Evolutionary conservation across 257 asterid genomes (phyloP), one percentile per base, ranked within the genome.

Genomic region (Orobanche coerulescens): DNA sequence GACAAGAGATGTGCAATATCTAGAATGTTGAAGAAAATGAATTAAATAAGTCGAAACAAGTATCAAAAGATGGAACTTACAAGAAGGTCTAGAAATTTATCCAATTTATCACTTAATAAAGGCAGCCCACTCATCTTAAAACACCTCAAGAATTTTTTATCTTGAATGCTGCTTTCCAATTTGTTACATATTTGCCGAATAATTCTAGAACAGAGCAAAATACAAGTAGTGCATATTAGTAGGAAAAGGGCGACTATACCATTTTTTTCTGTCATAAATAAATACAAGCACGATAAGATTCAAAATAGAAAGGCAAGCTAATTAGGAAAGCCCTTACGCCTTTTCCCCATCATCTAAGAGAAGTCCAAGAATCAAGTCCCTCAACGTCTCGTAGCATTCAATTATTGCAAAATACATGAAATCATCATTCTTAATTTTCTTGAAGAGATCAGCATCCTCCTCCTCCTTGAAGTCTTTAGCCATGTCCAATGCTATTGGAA

Each of bases 401-500:
- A 84, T 79, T 43, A 93, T 83, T 56, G 97, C 97, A 70, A 81
- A 73, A 72, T 67, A 78, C 99, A 93, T 89, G 75, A 86, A 93
- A 37, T 81, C 91, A 46, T 93, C 99, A 55, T 63, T 80, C 71
- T 64, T 81, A 47, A 93, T 93, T 85, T 85, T 93, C 91, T 78
- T 78, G 80, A 89, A 80, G 67, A 93, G 84, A 43, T 93, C 99
- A 68, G 74, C 85, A 68, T 93, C 97, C 47, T 87, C 96, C 77
- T 71, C 78, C 72, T 79, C 94, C 66, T 71, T 89, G 76, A 75
- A 78, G 75, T 84, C 97, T 78, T 89, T 89, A 49, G 95, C 99
- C 97, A 93, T 93, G 81, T 89, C 99, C 74, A 93, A 74, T 30
- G 96, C 99, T 65, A 89, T 93, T 34, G 99, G 99, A 81, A 93